These are phyloP conservation scores for Eruca vesicaria DNA, from an alignment of 441 rosid species.

Conservation along the genomic window DNA sequence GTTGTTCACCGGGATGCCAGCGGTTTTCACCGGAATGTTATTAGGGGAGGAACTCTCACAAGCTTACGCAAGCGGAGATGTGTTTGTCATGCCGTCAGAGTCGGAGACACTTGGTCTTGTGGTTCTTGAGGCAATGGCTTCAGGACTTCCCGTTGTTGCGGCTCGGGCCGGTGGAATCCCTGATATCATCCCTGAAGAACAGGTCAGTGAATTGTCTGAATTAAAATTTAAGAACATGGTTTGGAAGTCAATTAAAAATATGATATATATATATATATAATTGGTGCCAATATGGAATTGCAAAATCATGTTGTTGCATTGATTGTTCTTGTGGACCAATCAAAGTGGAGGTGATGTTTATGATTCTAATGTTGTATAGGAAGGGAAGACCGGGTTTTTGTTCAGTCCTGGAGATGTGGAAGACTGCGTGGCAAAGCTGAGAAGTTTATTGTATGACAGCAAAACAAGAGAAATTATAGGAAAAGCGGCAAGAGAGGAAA, in stretches of 20 bases:
- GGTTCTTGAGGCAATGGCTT: conserved; percentile 96
- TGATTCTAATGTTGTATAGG: conserved; percentile 27
- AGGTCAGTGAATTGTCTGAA: conserved; percentile 26
- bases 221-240: too few relatives aligned
- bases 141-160: conserved; percentile 88
- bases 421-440: conserved; percentile 79
- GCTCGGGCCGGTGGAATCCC: conserved; percentile 96
- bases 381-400: conserved; percentile 79
- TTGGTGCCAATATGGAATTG: too few relatives aligned
- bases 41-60: conserved; percentile 91
- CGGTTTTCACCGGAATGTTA: conserved; percentile 91
- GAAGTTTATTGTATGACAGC: conserved; percentile 47
- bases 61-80: conserved; percentile 96
- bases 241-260: too few relatives aligned
- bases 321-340: neutral
- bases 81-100: conserved; percentile 95
- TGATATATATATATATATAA: too few relatives aligned
- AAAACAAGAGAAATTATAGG: conserved; percentile 78
- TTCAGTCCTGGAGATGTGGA: conserved; percentile 82
- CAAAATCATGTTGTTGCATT: neutral
- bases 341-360: neutral
- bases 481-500: conserved; percentile 84
- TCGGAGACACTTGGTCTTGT: conserved; percentile 96
- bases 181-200: conserved; percentile 87
- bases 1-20: conserved; percentile 83